Evolutionary conservation across 495 filamentous ascomycete genomes (phyloP), one percentile per base, ranked within the genome.

Genomic region (Darksidea phi): DNA sequence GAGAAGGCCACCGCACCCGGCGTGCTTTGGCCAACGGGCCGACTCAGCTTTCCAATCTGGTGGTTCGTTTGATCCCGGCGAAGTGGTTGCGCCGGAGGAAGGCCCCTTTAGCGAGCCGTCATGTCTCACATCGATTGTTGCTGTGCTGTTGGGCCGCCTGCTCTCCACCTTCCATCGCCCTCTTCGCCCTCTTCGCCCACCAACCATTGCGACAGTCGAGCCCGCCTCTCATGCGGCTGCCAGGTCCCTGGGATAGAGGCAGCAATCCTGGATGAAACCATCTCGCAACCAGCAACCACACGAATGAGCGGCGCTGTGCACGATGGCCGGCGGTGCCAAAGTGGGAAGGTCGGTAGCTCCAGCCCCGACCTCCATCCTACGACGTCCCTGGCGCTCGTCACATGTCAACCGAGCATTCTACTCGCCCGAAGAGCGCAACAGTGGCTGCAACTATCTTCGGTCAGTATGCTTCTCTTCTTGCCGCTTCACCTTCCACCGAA

Each of bases 121-220:
- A n/a, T 49, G 55, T 58, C 49, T 58, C 55, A 58, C 43, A 37
- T 37, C 12, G 49, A 50, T 41, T 54, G 51, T 15, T 42, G 34
- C n/a, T 8, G 24, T 34, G n/a, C 20, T 25, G 20, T 51, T 51
- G 48, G 18, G 8, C 18, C 46, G 21, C 20, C 5, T n/a, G n/a
- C n/a, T 45, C 41, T 5, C 41, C 46, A 32, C 28, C 4, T 10
- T 10, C 28, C 28, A 32, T 32, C 28, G n/a, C n/a, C n/a, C n/a
- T n/a, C n/a, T n/a, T n/a, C n/a, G n/a, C n/a, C n/a, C n/a, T n/a
- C n/a, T n/a, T n/a, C n/a, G n/a, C n/a, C 28, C 3, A 32, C 28
- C 28, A 32, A 32, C 28, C 10, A 32, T 32, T 32, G 28, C 28
- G 28, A 32, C 10, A 32, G 28, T 32, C 4, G 3, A 3, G 28